Evolutionary conservation across 192 early-diverging fungal genomes (phyloP), one percentile per base, ranked within the genome.

Genomic region (Backusella psychrophila): DNA sequence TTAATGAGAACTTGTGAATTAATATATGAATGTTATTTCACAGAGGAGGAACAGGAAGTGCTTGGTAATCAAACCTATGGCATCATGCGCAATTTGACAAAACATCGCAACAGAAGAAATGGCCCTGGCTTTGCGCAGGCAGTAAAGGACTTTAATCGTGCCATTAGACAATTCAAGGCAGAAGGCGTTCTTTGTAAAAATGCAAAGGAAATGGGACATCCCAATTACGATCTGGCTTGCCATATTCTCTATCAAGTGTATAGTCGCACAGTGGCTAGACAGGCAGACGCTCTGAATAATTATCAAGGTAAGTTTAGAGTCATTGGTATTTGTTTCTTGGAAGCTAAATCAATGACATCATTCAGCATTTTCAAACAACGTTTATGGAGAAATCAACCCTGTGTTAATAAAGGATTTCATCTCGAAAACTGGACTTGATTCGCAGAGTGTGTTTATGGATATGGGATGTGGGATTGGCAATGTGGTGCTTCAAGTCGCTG

Each of bases 381-480:
- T 99, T 23, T 99, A 99, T 82, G 98, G 98, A 59, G 98, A 99
- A 84, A 91, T 99, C 75, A 91, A 93, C 72, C 89, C 90, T 33
- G 88, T 87, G 35, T 83, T 99, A 74, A 92, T 97, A 46, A 89
- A 89, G 71, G 93, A 97, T 70, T 85, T 99, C 33, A 96, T 98
- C 72, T 77, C 89, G 63, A 79, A 88, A 69, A 90, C 94, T 1
- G 81, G 83, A 11, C 83, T 99, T 34, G 80, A 83, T 26, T 78
- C 87, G 15, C 85, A 85, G 38, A 90, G 92, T 52, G 87, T 91
- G 9, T 99, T 99, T 90, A 80, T 98, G 44, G 98, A 99, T 81
- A 85, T 99, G 81, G 96, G 94, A 0, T 94, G 93, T 79, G 98
- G 98, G 19, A 95, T 97, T 80, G 98, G 96, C 31, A 98, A 98